Evolutionary conservation across 169 alveolate genomes (phyloP).

Genomic region (Eimeria falciformis): DNA sequence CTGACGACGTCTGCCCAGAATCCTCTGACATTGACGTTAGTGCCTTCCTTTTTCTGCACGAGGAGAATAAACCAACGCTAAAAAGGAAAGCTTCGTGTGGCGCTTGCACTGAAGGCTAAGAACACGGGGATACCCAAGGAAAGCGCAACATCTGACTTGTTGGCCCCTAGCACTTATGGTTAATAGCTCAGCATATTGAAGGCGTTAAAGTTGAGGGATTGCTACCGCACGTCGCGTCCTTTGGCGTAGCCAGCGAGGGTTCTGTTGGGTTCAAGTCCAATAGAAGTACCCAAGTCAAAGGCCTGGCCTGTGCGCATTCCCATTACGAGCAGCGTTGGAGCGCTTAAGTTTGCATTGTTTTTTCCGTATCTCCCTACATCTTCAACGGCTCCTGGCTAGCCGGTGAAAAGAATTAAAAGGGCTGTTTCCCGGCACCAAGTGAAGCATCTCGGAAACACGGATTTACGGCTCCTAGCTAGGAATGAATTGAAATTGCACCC

Average conservation of each 20-base stretch:
- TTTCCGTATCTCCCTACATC: not conserved
- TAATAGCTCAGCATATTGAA: too few relatives aligned
- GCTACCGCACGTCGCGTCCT: constrained; percentile 83
- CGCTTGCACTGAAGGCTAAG: not conserved
- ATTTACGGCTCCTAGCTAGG: too few relatives aligned
- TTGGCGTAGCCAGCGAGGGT: constrained; percentile 87
- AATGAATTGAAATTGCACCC: not conserved
- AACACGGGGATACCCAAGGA: not conserved
- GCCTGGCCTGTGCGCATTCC: constrained; percentile 24
- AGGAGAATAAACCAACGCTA: too few relatives aligned
- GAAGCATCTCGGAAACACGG: too few relatives aligned
- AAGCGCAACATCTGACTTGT: not conserved
- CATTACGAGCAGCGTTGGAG: too few relatives aligned
- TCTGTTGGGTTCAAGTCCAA: constrained; percentile 84
- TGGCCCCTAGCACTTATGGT: not conserved
- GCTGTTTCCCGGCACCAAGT: too few relatives aligned
- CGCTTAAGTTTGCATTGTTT: not conserved
- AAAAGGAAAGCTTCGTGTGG: not conserved
- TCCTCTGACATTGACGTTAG: constrained; percentile 89
- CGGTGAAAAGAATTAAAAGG: too few relatives aligned
- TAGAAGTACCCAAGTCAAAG: not conserved
- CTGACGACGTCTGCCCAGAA: constrained; percentile 92
- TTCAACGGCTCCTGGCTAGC: too few relatives aligned
- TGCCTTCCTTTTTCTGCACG: constrained; percentile 67
- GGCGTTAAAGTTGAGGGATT: too few relatives aligned